Evolutionary conservation across 2,329 filamentous ascomycete species (phyloP), one percentile per base, ranked within the genome.

Genomic region (Cladosporium sp.): DNA sequence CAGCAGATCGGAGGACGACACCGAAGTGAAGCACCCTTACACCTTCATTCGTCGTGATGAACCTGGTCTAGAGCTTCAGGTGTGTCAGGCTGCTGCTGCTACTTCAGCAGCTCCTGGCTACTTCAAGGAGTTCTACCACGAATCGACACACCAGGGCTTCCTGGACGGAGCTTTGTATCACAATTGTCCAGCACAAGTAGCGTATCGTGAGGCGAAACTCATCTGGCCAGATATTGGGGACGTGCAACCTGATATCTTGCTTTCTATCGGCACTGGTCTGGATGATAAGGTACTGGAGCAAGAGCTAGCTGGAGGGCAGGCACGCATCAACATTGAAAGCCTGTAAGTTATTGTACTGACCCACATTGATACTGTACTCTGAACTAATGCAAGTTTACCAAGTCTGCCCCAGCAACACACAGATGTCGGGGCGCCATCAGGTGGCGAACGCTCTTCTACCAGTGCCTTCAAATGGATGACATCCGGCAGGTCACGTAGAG

Each of bases 61-160:
- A 34, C 66, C 68, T 1, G 59, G 68, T 3, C 63, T 68, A 40
- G 77, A 79, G 61, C 56, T 79, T 24, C 77, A 77, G 60, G 74
- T 77, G 4, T 81, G 79, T 77, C 76, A 83, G 71, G 78, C 78
- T 19, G 73, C 78, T 2, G 73, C 79, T 15, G 80, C 79, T 4
- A 79, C 79, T 1, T 74, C 77, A 2, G 78, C 80, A 6, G 76
- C 77, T 3, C 79, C 80, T 3, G 72, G 70, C 1, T 78, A 75
- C 60, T 82, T 83, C 68, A 77, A 78, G 60, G 75, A 77, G 6
- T 81, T 80, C 66, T 75, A 77, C 66, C 78, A 78, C 59, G 82
- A 83, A 40, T 80, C 80, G 3, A 28, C 25, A 4, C 25, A 28
- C 25, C 25, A 4, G 9, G 25, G 25, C 25, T 28, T 28, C 9